Percentiles rank a stretch among this genome's conserved stretches.
phyloP scores from a whole-genome alignment of 2,329 filamentous ascomycete genomes.

The Phaeosphaeria sp. region DNA sequence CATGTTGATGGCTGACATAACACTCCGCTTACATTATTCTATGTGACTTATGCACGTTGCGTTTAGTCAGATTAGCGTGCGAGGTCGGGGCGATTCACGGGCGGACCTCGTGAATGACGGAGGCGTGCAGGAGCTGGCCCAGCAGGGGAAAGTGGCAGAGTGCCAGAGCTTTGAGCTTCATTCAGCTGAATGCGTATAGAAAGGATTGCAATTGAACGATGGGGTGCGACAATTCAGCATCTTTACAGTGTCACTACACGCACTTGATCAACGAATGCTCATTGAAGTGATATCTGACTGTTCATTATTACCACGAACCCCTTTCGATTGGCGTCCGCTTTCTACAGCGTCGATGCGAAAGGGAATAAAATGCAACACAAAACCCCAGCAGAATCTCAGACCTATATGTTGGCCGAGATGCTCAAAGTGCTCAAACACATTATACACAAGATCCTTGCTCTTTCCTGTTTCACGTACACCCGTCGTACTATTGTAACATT shows the following conservation, averaged over 20 bases:
- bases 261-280: slow-evolving; percentile 13
- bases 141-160: background rate
- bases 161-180: background rate
- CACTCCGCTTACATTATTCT: background rate
- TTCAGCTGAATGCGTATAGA: background rate
- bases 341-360: slow-evolving; percentile 31
- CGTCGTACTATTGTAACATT: background rate
- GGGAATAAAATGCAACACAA: slow-evolving; percentile 12
- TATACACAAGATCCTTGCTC: slow-evolving; percentile 27
- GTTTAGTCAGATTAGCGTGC: background rate
- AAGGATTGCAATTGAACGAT: no score
- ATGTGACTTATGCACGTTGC: background rate
- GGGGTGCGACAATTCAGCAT: no score
- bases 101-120: background rate
- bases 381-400: background rate
- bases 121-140: background rate
- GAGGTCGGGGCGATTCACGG: background rate
- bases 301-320: slow-evolving; percentile 42
- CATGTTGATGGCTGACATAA: background rate
- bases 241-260: background rate
- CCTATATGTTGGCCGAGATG: slow-evolving; percentile 10
- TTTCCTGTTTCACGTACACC: background rate
- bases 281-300: slow-evolving; percentile 30
- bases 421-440: slow-evolving; percentile 33
- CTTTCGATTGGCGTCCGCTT: slow-evolving; percentile 29